phyloP scores from a whole-genome alignment of 148 eudicot genomes.

The Chenopodium quinoa region DNA sequence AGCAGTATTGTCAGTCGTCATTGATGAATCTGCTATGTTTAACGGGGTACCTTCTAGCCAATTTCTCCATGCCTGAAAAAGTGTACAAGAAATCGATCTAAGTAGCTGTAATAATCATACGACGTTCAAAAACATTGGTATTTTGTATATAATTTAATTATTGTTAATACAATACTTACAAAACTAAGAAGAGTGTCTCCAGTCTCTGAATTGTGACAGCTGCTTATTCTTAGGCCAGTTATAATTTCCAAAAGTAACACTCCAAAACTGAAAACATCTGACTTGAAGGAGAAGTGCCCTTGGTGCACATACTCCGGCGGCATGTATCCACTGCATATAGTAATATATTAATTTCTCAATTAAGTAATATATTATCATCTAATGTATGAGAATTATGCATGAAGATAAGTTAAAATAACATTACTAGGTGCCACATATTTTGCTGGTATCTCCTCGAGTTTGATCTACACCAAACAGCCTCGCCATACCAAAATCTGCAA shows the following conservation, averaged over 20 bases:
- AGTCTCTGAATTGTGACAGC: conserved; percentile 18
- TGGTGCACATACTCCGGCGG: conserved; percentile 43
- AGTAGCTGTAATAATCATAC: no score
- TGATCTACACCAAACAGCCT: conserved; percentile 45
- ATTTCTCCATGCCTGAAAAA: conserved; percentile 43
- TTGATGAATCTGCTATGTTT: conserved; percentile 29
- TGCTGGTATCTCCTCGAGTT: conserved; percentile 42
- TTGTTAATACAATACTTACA: conserved; percentile 27
- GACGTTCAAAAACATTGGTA: no score
- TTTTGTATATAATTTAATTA: neutral
- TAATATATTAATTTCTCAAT: no score
- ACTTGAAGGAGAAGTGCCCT: conserved; percentile 43
- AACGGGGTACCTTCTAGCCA: conserved; percentile 38
- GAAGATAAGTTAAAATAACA: neutral
- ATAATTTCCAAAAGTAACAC: conserved; percentile 47
- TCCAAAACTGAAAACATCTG: conserved; percentile 52
- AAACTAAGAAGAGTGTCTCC: conserved; percentile 33
- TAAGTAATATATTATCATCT: no score
- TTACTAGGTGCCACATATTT: conserved; percentile 64
- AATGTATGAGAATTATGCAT: no score
- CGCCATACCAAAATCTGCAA: conserved; percentile 43
- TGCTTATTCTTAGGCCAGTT: conserved; percentile 31
- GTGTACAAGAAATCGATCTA: neutral
- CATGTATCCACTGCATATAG: conserved; percentile 48
- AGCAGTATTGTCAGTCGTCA: neutral